Conservation (phyloP, 352 stramenopile genomes). For the Peronospora belbahrii region DNA sequence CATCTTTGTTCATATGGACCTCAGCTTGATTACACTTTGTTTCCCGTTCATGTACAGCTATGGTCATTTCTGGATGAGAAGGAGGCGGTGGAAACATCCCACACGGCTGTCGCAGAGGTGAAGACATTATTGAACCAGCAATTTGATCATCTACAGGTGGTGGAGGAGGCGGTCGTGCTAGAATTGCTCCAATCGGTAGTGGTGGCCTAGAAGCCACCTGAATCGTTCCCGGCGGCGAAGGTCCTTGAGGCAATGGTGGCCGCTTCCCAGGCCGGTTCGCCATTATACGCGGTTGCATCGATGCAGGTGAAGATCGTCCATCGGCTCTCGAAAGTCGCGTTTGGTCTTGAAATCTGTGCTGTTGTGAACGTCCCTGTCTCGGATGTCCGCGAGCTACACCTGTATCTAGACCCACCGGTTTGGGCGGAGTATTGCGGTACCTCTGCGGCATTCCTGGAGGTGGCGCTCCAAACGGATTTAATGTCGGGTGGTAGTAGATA, state of each 20-base stretch:
- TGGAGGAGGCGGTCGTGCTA: constrained; percentile 32
- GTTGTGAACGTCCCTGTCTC: constrained; percentile 6
- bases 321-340: constrained; percentile 1
- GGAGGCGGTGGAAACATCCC: background rate
- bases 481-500: constrained; percentile 73
- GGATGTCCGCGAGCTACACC: background rate
- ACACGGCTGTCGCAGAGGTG: constrained; percentile 12
- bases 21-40: background rate
- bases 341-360: constrained; percentile 8
- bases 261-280: constrained; percentile 46
- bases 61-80: background rate
- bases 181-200: constrained; percentile 35
- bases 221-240: constrained; percentile 51
- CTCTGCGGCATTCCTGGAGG: constrained; percentile 54
- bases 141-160: constrained; percentile 16
- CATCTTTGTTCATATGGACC: constrained; percentile 10
- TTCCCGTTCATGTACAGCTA: background rate
- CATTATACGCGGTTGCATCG: constrained; percentile 14
- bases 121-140: constrained; percentile 1
- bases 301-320: background rate
- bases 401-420: background rate
- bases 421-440: constrained; percentile 36
- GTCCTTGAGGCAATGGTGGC: constrained; percentile 42
- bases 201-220: constrained; percentile 49
- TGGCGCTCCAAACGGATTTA: constrained; percentile 69